Evolutionary conservation across 2,329 filamentous ascomycete genomes (phyloP).

Genomic region (Colletotrichum lindemuthianum): DNA sequence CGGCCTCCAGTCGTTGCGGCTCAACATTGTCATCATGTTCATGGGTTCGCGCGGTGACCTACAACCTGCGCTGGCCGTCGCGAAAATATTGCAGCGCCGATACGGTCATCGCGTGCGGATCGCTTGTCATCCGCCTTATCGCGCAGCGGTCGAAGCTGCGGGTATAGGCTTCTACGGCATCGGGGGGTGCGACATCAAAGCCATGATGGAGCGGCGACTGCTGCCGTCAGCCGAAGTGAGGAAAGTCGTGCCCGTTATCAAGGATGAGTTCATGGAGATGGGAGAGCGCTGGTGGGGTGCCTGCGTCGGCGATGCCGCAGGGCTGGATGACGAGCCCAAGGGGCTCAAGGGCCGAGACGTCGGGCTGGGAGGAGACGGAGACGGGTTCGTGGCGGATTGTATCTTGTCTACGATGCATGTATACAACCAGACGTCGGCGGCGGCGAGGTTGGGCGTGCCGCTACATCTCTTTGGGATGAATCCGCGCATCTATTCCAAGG

Average conservation of each 20-base stretch:
- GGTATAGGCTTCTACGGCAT: conserved; percentile 55
- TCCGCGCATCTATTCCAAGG: conserved; percentile 24
- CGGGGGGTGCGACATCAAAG: conserved; percentile 48
- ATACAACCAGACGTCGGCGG: conserved; percentile 45
- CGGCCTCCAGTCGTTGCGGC: conserved; percentile 14
- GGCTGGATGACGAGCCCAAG: neutral
- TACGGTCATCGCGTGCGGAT: conserved; percentile 55
- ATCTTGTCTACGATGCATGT: conserved; percentile 42
- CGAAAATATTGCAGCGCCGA: conserved; percentile 48
- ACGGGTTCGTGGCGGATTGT: conserved; percentile 40
- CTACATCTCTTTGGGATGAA: conserved; percentile 76
- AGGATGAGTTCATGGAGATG: conserved; percentile 36
- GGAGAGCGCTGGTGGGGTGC: conserved; percentile 37
- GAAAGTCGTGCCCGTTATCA: conserved; percentile 30
- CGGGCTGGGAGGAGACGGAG: neutral
- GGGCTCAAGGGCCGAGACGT: too few species aligned
- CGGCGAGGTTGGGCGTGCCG: conserved; percentile 67
- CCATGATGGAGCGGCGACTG: conserved; percentile 35
- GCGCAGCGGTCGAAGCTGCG: conserved; percentile 47
- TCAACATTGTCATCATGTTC: conserved; percentile 59
- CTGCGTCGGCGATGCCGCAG: conserved; percentile 32
- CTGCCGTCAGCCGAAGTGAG: conserved; percentile 32
- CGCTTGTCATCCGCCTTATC: conserved; percentile 54
- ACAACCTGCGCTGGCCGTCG: conserved; percentile 59
- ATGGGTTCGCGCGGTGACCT: conserved; percentile 57